These are phyloP conservation scores for Nectriaceae sp. DNA, from an alignment of 2,329 filamentous ascomycete genomes.

Conservation along the genomic window DNA sequence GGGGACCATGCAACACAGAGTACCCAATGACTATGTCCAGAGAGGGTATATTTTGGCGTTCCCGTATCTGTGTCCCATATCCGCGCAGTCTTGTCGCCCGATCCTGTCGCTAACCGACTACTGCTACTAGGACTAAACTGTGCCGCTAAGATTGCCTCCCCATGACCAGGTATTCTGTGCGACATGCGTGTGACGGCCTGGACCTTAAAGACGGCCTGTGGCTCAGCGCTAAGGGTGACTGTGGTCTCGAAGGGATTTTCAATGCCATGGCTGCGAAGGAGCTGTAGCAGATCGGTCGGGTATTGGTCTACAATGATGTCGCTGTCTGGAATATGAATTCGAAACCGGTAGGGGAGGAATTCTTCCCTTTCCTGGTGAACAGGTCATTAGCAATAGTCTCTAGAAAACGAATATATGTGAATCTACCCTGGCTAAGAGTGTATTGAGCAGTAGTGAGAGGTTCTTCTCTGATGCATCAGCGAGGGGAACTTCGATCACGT, in stretches of 20 bases:
- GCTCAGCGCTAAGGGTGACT: slow-evolving; percentile 62
- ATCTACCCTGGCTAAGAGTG: slow-evolving; percentile 72
- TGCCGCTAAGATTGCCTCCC: slow-evolving; percentile 83
- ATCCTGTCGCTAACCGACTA: slow-evolving; percentile 79
- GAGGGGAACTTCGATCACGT: slow-evolving; percentile 74
- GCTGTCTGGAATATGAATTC: slow-evolving; percentile 57
- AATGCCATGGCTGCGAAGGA: slow-evolving; percentile 58
- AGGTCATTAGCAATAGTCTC: slow-evolving; percentile 1
- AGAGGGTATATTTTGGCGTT: slow-evolving; percentile 81
- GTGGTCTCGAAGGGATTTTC: slow-evolving; percentile 59
- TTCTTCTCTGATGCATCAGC: slow-evolving; percentile 88
- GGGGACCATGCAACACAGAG: slow-evolving; percentile 85
- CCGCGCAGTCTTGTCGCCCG: slow-evolving; percentile 86
- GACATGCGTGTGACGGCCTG: slow-evolving; percentile 90
- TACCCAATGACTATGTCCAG: slow-evolving; percentile 79
- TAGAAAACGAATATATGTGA: neutral
- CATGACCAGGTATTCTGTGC: slow-evolving; percentile 86
- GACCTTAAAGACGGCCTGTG: slow-evolving; percentile 92
- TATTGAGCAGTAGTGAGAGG: slow-evolving; percentile 83
- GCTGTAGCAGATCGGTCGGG: slow-evolving; percentile 54
- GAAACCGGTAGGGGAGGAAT: slow-evolving; percentile 62
- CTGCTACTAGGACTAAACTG: slow-evolving; percentile 84
- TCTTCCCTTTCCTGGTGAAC: slow-evolving; percentile 54
- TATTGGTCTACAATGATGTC: slow-evolving; percentile 58
- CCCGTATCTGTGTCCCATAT: slow-evolving; percentile 96